These are phyloP conservation scores for Pichia sp. DNA, from an alignment of 1,139 yeast genomes.

Conservation along the genomic window DNA sequence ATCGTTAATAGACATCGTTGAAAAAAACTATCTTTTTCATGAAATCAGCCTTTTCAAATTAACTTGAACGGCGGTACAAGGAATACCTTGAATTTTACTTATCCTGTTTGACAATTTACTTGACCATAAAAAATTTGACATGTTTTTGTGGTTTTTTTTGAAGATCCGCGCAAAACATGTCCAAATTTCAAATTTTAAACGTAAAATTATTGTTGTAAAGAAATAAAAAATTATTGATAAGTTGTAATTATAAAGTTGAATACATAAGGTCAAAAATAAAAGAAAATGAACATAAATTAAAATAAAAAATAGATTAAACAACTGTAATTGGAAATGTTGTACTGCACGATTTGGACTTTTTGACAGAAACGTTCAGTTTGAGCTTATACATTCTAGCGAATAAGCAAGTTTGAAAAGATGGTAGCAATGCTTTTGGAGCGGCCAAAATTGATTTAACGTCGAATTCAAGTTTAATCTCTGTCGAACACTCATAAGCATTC, in stretches of 20 bases:
- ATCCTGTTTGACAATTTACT: too few relatives aligned
- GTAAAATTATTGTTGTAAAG: neutral
- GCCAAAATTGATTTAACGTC: neutral
- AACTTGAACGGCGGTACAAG: neutral
- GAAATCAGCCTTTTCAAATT: neutral
- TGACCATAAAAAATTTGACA: too few relatives aligned
- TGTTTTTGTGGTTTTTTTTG: too few relatives aligned
- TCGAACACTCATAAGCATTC: neutral
- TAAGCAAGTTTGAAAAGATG: constrained; percentile 12
- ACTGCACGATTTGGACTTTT: neutral
- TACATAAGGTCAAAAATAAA: neutral
- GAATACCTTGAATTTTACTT: too few relatives aligned
- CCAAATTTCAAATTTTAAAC: neutral
- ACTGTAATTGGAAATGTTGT: constrained; percentile 6
- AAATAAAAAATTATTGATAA: too few relatives aligned
- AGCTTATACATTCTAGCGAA: constrained; percentile 10
- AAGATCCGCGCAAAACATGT: too few relatives aligned
- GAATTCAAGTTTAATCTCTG: neutral
- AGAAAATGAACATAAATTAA: neutral
- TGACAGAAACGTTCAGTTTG: neutral
- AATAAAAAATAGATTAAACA: neutral
- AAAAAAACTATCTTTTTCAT: neutral
- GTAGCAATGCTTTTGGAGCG: constrained; percentile 8
- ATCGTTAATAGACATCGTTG: constrained; percentile 12
- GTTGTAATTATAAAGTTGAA: neutral